Evolutionary conservation across 2,329 filamentous ascomycete genomes (phyloP), one percentile per base, ranked within the genome.

Genomic region (Diaporthe amygdali): DNA sequence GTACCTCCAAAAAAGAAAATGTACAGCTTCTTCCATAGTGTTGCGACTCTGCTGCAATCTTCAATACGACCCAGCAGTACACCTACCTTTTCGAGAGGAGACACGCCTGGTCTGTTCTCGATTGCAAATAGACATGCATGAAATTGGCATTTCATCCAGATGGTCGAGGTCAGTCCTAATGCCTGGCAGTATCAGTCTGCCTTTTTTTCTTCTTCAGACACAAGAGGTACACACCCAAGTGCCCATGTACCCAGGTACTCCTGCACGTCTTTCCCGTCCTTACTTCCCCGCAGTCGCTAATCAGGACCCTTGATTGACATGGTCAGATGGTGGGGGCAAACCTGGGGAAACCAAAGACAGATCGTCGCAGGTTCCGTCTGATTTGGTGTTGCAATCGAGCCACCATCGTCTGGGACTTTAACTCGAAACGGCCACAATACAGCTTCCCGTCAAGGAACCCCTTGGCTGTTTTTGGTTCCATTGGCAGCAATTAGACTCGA

Each of bases 291-390:
- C 56, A 63, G 41, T 47, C 56, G 56, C 56, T 63, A 34, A 34
- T 17, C 17, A 63, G 56, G 56, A 63, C 56, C 56, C 56, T 47
- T 63, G 56, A 47, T 34, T 27, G 41, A 25, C 56, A 20, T 44
- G 41, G 25, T 32, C 56, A 46, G 39, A 63, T 14, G 56, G 27
- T 44, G 41, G 56, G 56, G 27, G 25, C 8, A 63, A 63, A 63
- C 56, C 56, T 63, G 56, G 56, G 56, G 56, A 47, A 63, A 17
- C 10, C 17, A 17, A 47, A 17, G 56, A 47, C 14, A 47, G 56
- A 63, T 63, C 56, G 56, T 63, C 56, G 27, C 56, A 63, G 54
- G 15, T 63, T 32, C 39, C 56, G 39, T 63, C 56, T 47, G 56
- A 63, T 34, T 47, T 63, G 56, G 41, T 47, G 56, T 20, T 63